A percentile compares a stretch with the other conserved stretches of the same genome.
phyloP scores from a whole-genome alignment of 352 stramenopile species.

The Phytopythium cucurbitacearum region DNA sequence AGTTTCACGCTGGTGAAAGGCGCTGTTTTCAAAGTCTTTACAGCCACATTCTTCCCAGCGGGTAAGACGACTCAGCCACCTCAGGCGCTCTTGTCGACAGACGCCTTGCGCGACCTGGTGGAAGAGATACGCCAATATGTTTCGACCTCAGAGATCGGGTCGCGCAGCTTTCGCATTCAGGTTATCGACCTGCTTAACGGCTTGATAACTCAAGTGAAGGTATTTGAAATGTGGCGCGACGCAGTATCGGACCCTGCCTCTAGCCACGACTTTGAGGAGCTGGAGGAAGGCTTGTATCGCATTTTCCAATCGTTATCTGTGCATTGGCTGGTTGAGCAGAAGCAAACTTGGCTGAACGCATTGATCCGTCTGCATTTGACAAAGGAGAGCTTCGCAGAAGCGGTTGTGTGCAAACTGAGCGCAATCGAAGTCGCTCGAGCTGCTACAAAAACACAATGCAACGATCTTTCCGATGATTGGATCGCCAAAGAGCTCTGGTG shows the following conservation, averaged over 20 bases:
- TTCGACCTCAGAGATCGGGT: conserved; percentile 6
- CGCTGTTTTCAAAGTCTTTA: conserved; percentile 44
- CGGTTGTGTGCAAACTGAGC: conserved; percentile 50
- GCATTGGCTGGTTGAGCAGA: conserved; percentile 53
- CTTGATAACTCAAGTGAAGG: conserved; percentile 47
- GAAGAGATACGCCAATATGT: conserved; percentile 46
- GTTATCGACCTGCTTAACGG: conserved; percentile 45
- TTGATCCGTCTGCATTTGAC: conserved; percentile 46
- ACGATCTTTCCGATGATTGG: conserved; percentile 15
- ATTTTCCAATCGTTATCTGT: conserved; percentile 50
- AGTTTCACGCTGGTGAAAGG: conserved; percentile 53
- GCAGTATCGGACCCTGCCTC: conserved; percentile 20
- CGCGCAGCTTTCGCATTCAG: conserved; percentile 36
- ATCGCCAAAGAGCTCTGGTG: conserved; percentile 31
- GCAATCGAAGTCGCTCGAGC: conserved; percentile 34
- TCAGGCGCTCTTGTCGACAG: conserved; percentile 18
- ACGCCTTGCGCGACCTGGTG: conserved; percentile 38
- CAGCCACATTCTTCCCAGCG: conserved; percentile 34
- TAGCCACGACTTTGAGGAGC: conserved; percentile 43
- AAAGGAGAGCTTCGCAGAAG: conserved; percentile 44
- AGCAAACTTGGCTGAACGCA: conserved; percentile 54
- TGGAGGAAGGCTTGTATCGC: conserved; percentile 57
- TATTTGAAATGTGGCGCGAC: conserved; percentile 49
- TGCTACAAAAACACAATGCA: conserved; percentile 1
- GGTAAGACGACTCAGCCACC: neutral